Evolutionary conservation across 139 green algal genomes (phyloP).

Genomic region (Chlamydomonas asymmetrica): DNA sequence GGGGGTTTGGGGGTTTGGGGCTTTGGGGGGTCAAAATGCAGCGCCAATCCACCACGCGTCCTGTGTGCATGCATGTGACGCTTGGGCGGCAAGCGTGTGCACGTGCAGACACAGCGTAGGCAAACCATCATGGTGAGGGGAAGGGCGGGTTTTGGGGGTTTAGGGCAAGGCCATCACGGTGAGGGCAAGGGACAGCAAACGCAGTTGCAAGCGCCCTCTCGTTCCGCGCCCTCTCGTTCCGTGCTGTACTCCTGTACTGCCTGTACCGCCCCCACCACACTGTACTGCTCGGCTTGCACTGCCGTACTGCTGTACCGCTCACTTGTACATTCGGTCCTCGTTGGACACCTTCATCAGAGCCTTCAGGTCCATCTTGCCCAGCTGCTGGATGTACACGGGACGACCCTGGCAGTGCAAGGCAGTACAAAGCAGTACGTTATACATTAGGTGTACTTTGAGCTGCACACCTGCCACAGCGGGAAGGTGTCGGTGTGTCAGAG

Average conservation of each 20-base stretch:
- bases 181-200: background rate
- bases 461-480: background rate
- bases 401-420: conserved; percentile 30
- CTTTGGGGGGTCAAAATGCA: no score
- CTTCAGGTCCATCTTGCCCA: conserved; percentile 19
- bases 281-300: no score
- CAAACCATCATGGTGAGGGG: background rate
- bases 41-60: no score
- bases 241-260: background rate
- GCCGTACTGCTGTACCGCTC: no score
- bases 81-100: background rate
- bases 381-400: conserved; percentile 28
- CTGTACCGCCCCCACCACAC: no score
- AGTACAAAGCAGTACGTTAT: background rate
- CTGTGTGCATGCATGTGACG: background rate
- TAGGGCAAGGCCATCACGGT: no score
- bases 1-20: no score
- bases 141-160: background rate
- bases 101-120: background rate
- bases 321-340: no score
- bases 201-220: background rate
- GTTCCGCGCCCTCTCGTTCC: no score
- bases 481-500: background rate
- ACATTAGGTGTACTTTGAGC: background rate
- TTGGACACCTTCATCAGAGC: conserved; percentile 14